Percentiles rank a stretch among this genome's conserved stretches.
phyloP scores from a whole-genome alignment of 108 stramenopile genomes.

The Skeletonema costatum region DNA sequence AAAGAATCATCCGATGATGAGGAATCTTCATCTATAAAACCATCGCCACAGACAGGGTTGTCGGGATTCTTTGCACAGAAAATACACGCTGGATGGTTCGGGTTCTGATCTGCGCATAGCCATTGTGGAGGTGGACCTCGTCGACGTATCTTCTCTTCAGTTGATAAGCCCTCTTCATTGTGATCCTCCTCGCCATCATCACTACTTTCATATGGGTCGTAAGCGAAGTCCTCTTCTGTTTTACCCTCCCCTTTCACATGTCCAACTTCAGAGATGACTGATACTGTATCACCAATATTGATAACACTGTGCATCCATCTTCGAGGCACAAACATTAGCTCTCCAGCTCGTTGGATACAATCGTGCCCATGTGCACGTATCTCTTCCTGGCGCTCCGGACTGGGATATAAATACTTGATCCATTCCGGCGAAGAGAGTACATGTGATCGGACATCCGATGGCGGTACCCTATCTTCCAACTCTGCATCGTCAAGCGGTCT shows the following conservation, averaged over 20 bases:
- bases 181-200: conserved; percentile 3
- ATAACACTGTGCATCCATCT: conserved; percentile 46
- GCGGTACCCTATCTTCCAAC: conserved; percentile 2
- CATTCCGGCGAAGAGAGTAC: conserved; percentile 12
- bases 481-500: conserved; percentile 22
- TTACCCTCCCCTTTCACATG: conserved; percentile 33
- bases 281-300: conserved; percentile 48
- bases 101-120: not conserved
- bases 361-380: conserved; percentile 40
- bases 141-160: not conserved
- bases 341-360: conserved; percentile 44
- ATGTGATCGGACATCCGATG: not conserved
- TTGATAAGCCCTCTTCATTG: conserved; percentile 17
- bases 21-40: not conserved
- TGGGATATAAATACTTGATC: conserved; percentile 34
- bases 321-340: conserved; percentile 41
- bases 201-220: conserved; percentile 24
- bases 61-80: not conserved
- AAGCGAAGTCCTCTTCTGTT: conserved; percentile 38
- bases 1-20: not conserved
- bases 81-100: not conserved
- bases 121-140: not conserved
- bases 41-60: not conserved
- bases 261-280: conserved; percentile 39
- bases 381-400: conserved; percentile 39